These are phyloP conservation scores for Exophiala oligosperma DNA, from an alignment of 2,329 filamentous ascomycete genomes.

Conservation along the genomic window DNA sequence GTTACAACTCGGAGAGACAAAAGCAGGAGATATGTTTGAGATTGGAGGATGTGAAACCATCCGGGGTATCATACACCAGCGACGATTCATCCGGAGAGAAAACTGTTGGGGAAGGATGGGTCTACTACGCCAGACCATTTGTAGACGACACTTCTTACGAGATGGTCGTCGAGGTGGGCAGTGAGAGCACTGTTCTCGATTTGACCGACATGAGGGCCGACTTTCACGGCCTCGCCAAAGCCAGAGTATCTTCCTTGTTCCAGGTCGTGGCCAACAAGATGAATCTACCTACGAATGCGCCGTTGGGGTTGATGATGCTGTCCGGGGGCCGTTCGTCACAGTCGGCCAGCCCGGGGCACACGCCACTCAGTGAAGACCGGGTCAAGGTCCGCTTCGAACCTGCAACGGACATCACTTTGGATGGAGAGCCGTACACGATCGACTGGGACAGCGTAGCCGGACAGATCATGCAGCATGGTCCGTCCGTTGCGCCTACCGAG, in stretches of 20 bases:
- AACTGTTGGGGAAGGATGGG: constrained; percentile 50
- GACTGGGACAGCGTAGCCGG: constrained; percentile 23
- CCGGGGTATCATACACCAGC: constrained; percentile 67
- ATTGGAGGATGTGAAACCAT: constrained; percentile 84
- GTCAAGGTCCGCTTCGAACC: constrained; percentile 65
- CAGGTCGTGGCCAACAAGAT: constrained; percentile 81
- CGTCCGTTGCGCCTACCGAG: constrained; percentile 9
- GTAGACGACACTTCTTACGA: constrained; percentile 74
- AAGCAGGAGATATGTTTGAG: constrained; percentile 75
- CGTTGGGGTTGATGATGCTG: constrained; percentile 65
- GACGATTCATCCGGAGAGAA: constrained; percentile 41
- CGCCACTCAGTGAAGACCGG: constrained; percentile 67
- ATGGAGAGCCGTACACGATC: constrained; percentile 37
- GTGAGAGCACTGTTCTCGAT: constrained; percentile 62
- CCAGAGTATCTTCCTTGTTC: constrained; percentile 70
- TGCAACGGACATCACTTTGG: constrained; percentile 43
- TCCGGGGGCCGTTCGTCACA: constrained; percentile 62
- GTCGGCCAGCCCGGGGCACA: constrained; percentile 67
- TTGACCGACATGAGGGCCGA: constrained; percentile 59
- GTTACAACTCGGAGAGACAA: constrained; percentile 68
- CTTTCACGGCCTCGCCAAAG: constrained; percentile 71
- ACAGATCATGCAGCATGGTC: constrained; percentile 22
- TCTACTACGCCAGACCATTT: constrained; percentile 81
- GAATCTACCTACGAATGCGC: constrained; percentile 60
- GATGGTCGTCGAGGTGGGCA: constrained; percentile 76